These are phyloP conservation scores for Pythium periplocum DNA, from an alignment of 352 stramenopile species.

Conservation along the genomic window DNA sequence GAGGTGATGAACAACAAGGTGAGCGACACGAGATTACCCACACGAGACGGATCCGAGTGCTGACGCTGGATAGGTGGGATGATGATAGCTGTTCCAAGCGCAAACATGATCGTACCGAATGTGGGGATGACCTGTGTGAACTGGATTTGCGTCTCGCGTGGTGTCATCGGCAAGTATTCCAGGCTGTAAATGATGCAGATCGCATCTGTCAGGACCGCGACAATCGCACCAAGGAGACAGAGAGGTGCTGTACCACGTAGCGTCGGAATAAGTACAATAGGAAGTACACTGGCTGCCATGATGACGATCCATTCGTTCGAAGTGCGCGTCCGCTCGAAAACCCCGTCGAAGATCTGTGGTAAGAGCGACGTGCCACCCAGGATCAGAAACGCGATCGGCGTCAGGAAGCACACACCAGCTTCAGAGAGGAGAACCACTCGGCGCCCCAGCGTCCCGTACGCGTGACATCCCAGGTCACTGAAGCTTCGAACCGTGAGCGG, in stretches of 20 bases:
- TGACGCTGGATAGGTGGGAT: constrained; percentile 62
- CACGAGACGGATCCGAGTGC: constrained; percentile 31
- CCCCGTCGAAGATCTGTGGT: constrained; percentile 38
- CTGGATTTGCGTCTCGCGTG: constrained; percentile 47
- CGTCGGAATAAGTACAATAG: constrained; percentile 57
- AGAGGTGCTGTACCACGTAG: constrained; percentile 39
- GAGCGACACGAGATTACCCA: constrained; percentile 55
- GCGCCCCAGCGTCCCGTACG: constrained; percentile 41
- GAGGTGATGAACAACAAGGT: constrained; percentile 69
- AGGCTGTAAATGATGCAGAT: constrained; percentile 55
- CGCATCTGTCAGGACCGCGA: constrained; percentile 40
- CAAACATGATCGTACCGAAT: constrained; percentile 73
- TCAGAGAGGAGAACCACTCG: constrained; percentile 50
- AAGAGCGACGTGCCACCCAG: constrained; percentile 56
- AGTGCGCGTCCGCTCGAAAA: constrained; percentile 6
- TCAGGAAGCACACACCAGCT: constrained; percentile 54
- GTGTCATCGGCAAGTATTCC: constrained; percentile 26
- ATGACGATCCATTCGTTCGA: constrained; percentile 59
- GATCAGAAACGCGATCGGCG: constrained; percentile 69
- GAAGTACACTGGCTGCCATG: constrained; percentile 46
- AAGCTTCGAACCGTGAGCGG: constrained; percentile 59
- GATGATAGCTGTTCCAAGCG: constrained; percentile 56
- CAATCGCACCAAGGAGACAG: constrained; percentile 42
- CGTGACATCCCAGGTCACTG: constrained; percentile 65
- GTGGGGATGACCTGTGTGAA: constrained; percentile 33